Evolutionary conservation across 768 basidiomycete genomes (phyloP).

Genomic region (Collybia nuda): DNA sequence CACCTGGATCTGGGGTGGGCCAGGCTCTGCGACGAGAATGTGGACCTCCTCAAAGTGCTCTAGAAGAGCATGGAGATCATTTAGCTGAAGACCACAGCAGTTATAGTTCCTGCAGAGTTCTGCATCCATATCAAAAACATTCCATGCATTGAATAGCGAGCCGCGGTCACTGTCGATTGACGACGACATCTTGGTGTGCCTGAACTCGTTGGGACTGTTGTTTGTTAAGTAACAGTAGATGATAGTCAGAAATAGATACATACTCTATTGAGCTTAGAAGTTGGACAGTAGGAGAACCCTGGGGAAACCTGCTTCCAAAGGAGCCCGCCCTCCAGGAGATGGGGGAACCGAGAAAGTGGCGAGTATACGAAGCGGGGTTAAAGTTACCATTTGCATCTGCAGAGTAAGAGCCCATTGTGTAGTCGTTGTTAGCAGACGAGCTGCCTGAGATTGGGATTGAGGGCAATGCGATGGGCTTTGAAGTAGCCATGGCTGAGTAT

Average conservation of each 20-base stretch:
- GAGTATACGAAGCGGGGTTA: conserved; percentile 65
- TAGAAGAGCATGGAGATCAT: conserved; percentile 78
- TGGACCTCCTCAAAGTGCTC: conserved; percentile 94
- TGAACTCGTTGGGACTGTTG: conserved; percentile 33
- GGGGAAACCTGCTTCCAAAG: conserved; percentile 62
- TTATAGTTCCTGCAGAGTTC: conserved; percentile 87
- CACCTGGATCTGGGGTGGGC: conserved; percentile 39
- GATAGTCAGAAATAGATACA: conserved; percentile 22
- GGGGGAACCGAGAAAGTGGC: conserved; percentile 71
- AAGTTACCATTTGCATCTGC: conserved; percentile 47
- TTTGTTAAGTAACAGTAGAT: neutral
- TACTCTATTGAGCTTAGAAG: conserved; percentile 67
- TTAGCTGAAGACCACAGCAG: conserved; percentile 77
- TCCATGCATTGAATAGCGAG: conserved; percentile 64
- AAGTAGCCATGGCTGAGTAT: conserved; percentile 19
- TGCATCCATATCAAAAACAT: conserved; percentile 65
- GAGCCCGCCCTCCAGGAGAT: conserved; percentile 71
- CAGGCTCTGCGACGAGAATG: conserved; percentile 66
- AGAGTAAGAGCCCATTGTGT: conserved; percentile 49
- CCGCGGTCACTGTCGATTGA: conserved; percentile 64
- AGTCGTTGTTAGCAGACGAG: conserved; percentile 24
- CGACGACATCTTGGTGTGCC: conserved; percentile 36
- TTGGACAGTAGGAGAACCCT: conserved; percentile 62
- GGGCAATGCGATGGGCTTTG: conserved; percentile 50
- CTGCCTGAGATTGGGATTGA: conserved; percentile 15